phyloP scores from a whole-genome alignment of 495 filamentous ascomycete species.

The Penicillium arizonense region DNA sequence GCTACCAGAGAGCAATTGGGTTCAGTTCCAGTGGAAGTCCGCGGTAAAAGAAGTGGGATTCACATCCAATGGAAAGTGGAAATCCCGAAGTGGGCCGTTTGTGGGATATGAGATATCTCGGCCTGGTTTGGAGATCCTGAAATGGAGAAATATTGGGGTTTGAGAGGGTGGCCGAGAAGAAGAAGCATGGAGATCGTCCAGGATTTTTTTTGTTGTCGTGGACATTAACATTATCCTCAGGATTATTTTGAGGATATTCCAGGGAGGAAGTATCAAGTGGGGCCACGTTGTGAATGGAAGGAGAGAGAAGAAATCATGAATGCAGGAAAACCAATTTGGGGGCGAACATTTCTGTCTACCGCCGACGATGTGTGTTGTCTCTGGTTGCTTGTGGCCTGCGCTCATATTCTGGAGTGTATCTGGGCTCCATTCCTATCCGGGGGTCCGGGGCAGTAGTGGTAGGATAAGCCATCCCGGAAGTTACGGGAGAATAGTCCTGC shows the following conservation, averaged over 20 bases:
- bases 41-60: conserved; percentile 13
- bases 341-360: conserved; percentile 26
- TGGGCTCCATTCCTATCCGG: conserved; percentile 50
- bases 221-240: conserved; percentile 26
- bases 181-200: conserved; percentile 11
- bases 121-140: conserved; percentile 11
- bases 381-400: conserved; percentile 45
- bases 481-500: conserved; percentile 43
- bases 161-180: conserved; percentile 6
- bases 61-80: conserved; percentile 16
- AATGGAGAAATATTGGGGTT: conserved; percentile 3
- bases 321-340: conserved; percentile 11
- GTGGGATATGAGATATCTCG: conserved; percentile 10
- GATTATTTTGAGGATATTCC: conserved; percentile 16
- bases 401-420: conserved; percentile 48
- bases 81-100: conserved; percentile 6
- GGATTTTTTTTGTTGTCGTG: conserved; percentile 8
- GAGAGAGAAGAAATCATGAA: conserved; percentile 11
- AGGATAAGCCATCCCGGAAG: conserved; percentile 44
- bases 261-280: conserved; percentile 18
- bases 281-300: conserved; percentile 12
- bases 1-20: background rate
- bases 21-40: conserved; percentile 13
- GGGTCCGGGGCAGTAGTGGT: conserved; percentile 45
- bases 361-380: conserved; percentile 41